Evolutionary conservation across 2,329 filamentous ascomycete species (phyloP), one percentile per base, ranked within the genome.

Genomic region (Rosellinia necatrix): DNA sequence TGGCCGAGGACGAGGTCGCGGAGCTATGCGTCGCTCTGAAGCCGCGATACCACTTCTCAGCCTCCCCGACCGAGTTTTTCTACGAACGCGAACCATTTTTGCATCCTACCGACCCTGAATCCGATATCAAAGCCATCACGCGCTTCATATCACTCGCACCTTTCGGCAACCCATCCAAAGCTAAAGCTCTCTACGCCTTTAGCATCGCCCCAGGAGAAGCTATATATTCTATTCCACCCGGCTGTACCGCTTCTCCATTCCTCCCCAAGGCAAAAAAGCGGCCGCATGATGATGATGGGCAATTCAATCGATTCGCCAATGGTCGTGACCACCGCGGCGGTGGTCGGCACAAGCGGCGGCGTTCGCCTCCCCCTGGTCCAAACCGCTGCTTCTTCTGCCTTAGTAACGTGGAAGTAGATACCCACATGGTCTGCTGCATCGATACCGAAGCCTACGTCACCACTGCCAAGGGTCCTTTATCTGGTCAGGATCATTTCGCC

Each of bases 81-180:
- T 97, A 88, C 71, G 93, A 99, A 75, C 86, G 94, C 53, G 94
- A 97, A 72, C 91, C 93, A 0, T 99, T 97, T 76, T 87, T 94
- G 68, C 88, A 96, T 70, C 79, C 82, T 1, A 64, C 74, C 6
- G 70, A 73, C 32, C 73, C 74, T 12, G 75, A 76, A 0, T 65
- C 71, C 6, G 80, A 86, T 53, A 74, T 78, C 19, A 81, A 81
- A 61, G 76, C 79, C 1, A 74, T 96, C 8, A 97, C 94, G 1
- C 86, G 94, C 15, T 99, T 99, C 75, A 89, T 97, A 66, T 96
- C 92, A 49, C 78, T 97, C 49, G 92, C 92, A 0, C 81, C 88
- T 0, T 92, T 85, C 66, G 89, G 85, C 53, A 96, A 96, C 66
- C 61, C 81, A 0, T 77, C 78, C 17, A 96, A 96, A 72, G 86